A percentile compares a stretch with the other conserved stretches of the same genome.
Conservation (phyloP, 345 rosid genomes). For the Schrenkiella parvula region DNA sequence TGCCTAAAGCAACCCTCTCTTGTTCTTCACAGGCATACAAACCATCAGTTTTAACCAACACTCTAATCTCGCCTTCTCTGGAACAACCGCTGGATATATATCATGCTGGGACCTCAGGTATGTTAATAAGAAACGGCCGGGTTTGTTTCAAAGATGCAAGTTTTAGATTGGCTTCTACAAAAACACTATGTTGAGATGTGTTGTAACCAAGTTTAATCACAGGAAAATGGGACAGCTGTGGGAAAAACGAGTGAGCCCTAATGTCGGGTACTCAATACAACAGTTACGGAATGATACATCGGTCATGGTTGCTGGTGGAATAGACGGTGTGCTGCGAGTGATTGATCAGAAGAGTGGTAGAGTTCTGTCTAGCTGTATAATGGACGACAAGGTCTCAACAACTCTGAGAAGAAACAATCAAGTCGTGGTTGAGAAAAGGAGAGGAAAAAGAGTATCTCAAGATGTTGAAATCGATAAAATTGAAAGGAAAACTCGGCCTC, state of each 20-base stretch:
- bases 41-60: conserved; percentile 58
- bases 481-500: conserved; percentile 55
- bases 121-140: background rate
- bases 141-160: background rate
- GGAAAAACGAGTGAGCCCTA: conserved; percentile 71
- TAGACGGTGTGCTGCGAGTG: conserved; percentile 77
- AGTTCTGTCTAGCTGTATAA: conserved; percentile 46
- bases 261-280: conserved; percentile 66
- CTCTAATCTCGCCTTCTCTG: conserved; percentile 63
- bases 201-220: conserved; percentile 3
- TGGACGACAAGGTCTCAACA: conserved; percentile 34
- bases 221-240: conserved; percentile 78
- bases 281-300: conserved; percentile 55
- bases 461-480: conserved; percentile 44
- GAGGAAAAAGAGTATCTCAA: conserved; percentile 42
- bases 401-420: conserved; percentile 25
- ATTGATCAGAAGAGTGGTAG: conserved; percentile 65
- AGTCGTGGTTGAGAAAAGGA: conserved; percentile 36
- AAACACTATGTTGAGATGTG: background rate
- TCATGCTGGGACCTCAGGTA: conserved; percentile 94
- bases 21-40: conserved; percentile 57
- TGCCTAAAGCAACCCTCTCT: background rate
- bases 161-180: background rate
- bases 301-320: conserved; percentile 67
- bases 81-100: conserved; percentile 66